Evolutionary conservation across 768 basidiomycete species (phyloP).

Genomic region (Leccinum aurantiacum): DNA sequence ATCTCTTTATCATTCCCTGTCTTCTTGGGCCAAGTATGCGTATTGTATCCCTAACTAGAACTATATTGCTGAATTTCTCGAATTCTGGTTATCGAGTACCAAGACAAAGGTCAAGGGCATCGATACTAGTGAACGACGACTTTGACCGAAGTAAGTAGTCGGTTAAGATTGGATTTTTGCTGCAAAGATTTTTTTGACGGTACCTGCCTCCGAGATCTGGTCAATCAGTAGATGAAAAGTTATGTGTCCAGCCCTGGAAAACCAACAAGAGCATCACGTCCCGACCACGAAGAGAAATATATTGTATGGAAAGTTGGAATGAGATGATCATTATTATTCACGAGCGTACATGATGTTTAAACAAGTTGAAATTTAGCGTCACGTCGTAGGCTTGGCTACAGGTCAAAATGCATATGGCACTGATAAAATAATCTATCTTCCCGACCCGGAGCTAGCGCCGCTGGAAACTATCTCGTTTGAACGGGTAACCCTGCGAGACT

Average conservation of each 20-base stretch:
- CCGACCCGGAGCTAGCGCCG: background rate
- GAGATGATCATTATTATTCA: background rate
- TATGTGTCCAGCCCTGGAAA: slow-evolving; percentile 36
- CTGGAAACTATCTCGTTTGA: background rate
- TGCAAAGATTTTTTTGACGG: slow-evolving; percentile 13
- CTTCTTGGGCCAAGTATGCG: background rate
- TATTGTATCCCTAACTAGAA: background rate
- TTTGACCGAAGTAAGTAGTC: background rate
- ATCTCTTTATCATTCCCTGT: background rate
- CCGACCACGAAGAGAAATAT: background rate
- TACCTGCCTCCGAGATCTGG: slow-evolving; percentile 40
- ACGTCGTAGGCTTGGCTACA: background rate
- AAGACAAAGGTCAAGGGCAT: no score
- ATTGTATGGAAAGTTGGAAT: background rate
- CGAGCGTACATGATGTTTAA: background rate
- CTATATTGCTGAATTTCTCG: background rate
- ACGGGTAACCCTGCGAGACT: background rate
- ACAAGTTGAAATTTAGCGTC: no score
- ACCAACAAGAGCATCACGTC: background rate
- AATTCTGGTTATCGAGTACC: background rate
- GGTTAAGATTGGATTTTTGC: background rate
- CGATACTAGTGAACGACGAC: no score
- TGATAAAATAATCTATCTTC: background rate
- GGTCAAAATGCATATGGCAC: background rate
- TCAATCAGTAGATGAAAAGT: slow-evolving; percentile 31